phyloP scores from a whole-genome alignment of 2,329 filamentous ascomycete species.

The Cyclaneusma minus region DNA sequence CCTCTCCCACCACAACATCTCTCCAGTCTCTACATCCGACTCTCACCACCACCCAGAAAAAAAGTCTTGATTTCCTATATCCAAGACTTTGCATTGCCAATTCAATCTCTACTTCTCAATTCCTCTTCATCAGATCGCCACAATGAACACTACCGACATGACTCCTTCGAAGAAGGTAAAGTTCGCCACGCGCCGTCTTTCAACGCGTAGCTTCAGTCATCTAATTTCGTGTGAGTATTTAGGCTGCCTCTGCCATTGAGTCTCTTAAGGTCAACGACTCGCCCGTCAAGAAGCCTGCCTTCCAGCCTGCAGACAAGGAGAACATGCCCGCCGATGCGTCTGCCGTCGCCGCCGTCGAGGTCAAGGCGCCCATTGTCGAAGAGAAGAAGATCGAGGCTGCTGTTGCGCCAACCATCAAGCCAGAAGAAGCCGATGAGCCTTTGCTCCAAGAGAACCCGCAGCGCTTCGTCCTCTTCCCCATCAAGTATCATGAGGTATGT shows the following conservation, averaged over 20 bases:
- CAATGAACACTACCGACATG: conserved; percentile 67
- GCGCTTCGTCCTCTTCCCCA: conserved; percentile 94
- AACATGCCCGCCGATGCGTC: conserved; percentile 43
- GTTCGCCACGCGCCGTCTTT: conserved; percentile 6
- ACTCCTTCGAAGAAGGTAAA: conserved; percentile 58
- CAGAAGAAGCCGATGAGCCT: conserved; percentile 70
- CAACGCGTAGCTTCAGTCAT: conserved; percentile 16
- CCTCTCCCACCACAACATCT: conserved; percentile 3
- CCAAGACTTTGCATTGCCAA: conserved; percentile 9
- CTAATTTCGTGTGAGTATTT: too few species aligned
- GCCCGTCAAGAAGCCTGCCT: conserved; percentile 78
- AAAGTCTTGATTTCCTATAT: conserved; percentile 6
- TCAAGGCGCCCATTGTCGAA: conserved; percentile 39
- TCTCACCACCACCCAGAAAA: conserved; percentile 6
- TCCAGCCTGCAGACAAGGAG: conserved; percentile 64
- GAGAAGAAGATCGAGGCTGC: conserved; percentile 29
- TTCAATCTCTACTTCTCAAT: conserved; percentile 6
- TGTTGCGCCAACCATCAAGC: conserved; percentile 37
- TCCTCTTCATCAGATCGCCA: conserved; percentile 9
- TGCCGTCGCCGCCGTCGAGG: conserved; percentile 33
- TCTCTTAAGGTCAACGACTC: conserved; percentile 79
- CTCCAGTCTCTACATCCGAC: too few species aligned
- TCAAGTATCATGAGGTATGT: conserved; percentile 97
- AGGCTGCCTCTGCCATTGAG: conserved; percentile 81
- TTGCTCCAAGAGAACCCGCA: conserved; percentile 89